Base-by-base conservation (phyloP, 805 yeast species). In the Barnettozyma salicaria region DNA sequence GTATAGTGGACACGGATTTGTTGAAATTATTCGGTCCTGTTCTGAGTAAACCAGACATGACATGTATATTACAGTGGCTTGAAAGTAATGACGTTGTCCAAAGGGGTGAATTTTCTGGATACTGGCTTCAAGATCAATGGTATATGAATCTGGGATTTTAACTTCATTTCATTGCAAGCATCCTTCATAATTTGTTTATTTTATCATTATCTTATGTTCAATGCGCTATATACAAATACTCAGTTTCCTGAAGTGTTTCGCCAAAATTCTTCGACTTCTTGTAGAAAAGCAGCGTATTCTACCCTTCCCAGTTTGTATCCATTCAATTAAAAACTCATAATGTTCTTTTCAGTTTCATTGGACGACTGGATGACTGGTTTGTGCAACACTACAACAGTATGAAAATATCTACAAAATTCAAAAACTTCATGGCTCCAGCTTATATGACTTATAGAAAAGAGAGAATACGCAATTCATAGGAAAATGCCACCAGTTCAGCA, bases 401-500 rank as follows among this genome's bases (percentile, higher is more conserved):
- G n/a, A 14, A 4, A 13, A 9, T 22, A 22, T 22, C 12, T 22
- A 22, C 24, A 22, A 22, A 22, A 22, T 22, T 22, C 24, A 9
- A 9, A 9, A 12, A 12, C 12, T 8, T 12, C 8, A 22, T 22
- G 12, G 6, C 7, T n/a, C 16, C 13, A 16, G 27, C 27, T 16
- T 6, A n/a, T n/a, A n/a, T 16, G 13, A 24, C 13, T 24, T 24
- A 6, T 24, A n/a, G n/a, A 32, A 22, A 29, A 35, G 30, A 17
- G 13, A 19, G 10, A 18, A 30, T 8, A 14, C n/a, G 7, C 8
- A 27, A 3, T 23, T 4, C 13, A 38, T n/a, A n/a, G n/a, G n/a
- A n/a, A 19, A 18, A 50, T 50, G 55, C 64, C 66, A 37, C 88
- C 88, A 59, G 80, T 77, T 47, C 84, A 72, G 59, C 83, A 79